Conservation (phyloP, 441 rosid species). For the Brassica hybrid region DNA sequence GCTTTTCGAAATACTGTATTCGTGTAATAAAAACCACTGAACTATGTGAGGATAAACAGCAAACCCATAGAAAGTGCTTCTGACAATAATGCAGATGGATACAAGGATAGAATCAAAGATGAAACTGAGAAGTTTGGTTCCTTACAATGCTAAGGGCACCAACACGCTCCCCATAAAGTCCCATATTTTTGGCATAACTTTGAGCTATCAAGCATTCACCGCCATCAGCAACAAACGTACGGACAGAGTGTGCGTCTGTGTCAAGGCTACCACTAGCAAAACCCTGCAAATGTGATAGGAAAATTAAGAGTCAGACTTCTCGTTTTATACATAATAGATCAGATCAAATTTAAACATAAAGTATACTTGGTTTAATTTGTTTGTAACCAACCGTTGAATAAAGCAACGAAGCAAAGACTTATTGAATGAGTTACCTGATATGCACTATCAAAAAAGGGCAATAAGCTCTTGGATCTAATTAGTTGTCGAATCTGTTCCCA, state of each 20-base stretch:
- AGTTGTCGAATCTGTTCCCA: slow-evolving; percentile 73
- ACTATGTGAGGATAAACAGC: too few relatives aligned
- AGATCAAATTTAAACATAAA: neutral
- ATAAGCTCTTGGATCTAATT: slow-evolving; percentile 57
- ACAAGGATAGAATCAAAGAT: neutral
- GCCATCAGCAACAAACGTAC: too few relatives aligned
- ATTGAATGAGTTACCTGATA: slow-evolving; percentile 54
- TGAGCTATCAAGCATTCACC: too few relatives aligned
- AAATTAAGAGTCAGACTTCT: slow-evolving; percentile 16
- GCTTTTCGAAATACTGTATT: too few relatives aligned
- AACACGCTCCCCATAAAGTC: too few relatives aligned
- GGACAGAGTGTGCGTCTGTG: too few relatives aligned
- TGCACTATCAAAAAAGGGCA: slow-evolving; percentile 79
- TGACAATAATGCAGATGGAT: slow-evolving; percentile 7
- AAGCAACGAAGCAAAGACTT: slow-evolving; percentile 4
- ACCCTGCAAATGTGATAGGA: slow-evolving; percentile 47
- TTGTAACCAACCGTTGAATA: neutral
- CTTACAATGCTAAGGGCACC: slow-evolving; percentile 80
- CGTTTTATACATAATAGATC: neutral
- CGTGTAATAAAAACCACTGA: too few relatives aligned
- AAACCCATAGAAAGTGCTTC: too few relatives aligned
- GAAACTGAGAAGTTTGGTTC: slow-evolving; percentile 28
- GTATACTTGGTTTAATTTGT: slow-evolving; percentile 13
- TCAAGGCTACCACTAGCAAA: too few relatives aligned
- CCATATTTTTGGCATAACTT: too few relatives aligned